Evolutionary conservation across 129 eudicot genomes (phyloP), one percentile per base, ranked within the genome.

Genomic region (Ambrosia artemisiifolia): DNA sequence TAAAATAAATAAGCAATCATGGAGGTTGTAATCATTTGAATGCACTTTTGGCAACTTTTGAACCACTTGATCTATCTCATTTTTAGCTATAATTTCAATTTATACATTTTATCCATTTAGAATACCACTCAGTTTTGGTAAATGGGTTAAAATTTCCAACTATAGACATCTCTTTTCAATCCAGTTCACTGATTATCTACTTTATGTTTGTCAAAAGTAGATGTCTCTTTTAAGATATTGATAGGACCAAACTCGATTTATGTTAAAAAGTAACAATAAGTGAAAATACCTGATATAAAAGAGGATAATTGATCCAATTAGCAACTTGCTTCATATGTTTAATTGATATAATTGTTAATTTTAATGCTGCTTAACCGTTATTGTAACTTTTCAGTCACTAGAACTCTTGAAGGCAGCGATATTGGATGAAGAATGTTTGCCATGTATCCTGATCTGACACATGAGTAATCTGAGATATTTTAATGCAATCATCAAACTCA

Each of bases 401-500:
- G 85, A 88, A 81, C 88, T 90, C 75, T 75, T 95, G 78, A 95
- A 95, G 84, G 91, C 71, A 56, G 97, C 96, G 50, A 88, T 95
- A 50, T 88, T 84, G 36, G 88, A 95, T 65, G 71, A 84, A 70
- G 99, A 95, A 81, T 95, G 94, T 65, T 86, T 77, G 66, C 94
- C 91, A 46, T 84, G 99, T 95, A 95, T 95, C 99, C 99, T 94
- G 53, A 73, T 47, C 50, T 50, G 17, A 17, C 47, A 30, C 35
- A 5, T 51, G 53, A 72, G 62, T 40, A 65, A 63, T 32, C 33
- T 17, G 35, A 30, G 59, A 71, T 54, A 71, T 55, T 67, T 67
- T 50, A 18, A 34, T 53, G 59, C 72, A 40, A 65, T 42, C 35
- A 74, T 51, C 51, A 64, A 64, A 74, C 11, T 13, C 65, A 60